Base-by-base conservation (phyloP, 2,329 filamentous ascomycete genomes). In the Fusarium sp. region DNA sequence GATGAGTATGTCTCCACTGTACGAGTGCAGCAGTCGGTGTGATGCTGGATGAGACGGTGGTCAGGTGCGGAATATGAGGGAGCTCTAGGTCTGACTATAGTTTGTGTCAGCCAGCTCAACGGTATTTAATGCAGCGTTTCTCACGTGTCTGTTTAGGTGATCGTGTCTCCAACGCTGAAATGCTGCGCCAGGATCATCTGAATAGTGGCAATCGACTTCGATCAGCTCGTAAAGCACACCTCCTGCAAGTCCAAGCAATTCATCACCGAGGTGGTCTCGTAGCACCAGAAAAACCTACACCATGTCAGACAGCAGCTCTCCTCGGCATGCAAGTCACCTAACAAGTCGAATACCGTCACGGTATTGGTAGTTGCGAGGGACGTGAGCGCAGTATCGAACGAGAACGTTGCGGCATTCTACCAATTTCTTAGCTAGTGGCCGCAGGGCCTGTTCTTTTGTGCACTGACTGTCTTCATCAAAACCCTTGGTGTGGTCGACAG, bases 201-300 rank as follows among this genome's bases (percentile, higher is more conserved):
- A 82, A 66, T 82, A 74, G 40, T 80, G 76, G 55, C 80, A 82
- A 67, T 84, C 82, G 34, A 84, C 76, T 67, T 84, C 82, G 37
- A 84, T 84, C 59, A 84, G 71, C 68, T 84, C 83, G 62, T 84
- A 83, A 10, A 84, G 75, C 6, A 84, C 82, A 7, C 82, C 83
- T 32, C 80, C 79, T 14, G 82, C 80, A 23, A 81, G 70, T 46
- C 82, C 81, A 34, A 84, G 72, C 57, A 82, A 81, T 63, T 83
- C 81, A 50, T 84, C 82, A 11, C 82, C 82, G 40, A 84, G 77
- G 68, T 82, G 80, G 48, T 83, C 80, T 51, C 81, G 77, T 18
- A 84, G 70, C 40, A 83, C 76, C 14, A 83, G 72, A 59, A 84
- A 83, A 20, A 83, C 77, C 80, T 82, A 41, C 4, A 4, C 41